Conservation (phyloP, 2,329 filamentous ascomycete genomes). For the Botrytis byssoidea region DNA sequence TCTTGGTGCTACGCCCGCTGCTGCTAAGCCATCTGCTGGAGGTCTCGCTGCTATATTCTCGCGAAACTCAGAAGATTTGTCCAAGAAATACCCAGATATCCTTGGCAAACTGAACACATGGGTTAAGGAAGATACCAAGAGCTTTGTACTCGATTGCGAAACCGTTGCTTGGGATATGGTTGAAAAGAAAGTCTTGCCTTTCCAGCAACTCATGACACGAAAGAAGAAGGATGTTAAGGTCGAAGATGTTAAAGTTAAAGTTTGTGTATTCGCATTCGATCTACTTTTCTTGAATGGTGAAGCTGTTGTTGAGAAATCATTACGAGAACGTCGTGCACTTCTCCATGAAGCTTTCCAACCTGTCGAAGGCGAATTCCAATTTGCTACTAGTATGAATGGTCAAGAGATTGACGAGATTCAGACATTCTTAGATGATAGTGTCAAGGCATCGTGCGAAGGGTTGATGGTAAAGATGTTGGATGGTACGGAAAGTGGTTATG, state of each 20-base stretch:
- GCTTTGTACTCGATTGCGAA: slow-evolving; percentile 98
- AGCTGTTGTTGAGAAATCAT: slow-evolving; percentile 79
- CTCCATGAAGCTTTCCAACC: slow-evolving; percentile 71
- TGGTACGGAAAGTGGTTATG: slow-evolving; percentile 87
- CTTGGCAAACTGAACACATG: slow-evolving; percentile 82
- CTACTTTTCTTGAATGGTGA: slow-evolving; percentile 90
- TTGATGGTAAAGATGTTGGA: slow-evolving; percentile 99
- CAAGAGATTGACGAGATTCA: slow-evolving; percentile 94
- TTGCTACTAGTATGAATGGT: slow-evolving; percentile 83
- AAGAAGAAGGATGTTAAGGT: slow-evolving; percentile 97
- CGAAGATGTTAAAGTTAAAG: slow-evolving; percentile 93
- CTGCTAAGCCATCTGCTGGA: slow-evolving; percentile 51
- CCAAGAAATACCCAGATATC: slow-evolving; percentile 97
- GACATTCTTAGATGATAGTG: slow-evolving; percentile 84
- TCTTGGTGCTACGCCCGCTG: slow-evolving; percentile 57
- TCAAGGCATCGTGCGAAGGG: slow-evolving; percentile 94
- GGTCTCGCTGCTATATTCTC: slow-evolving; percentile 95
- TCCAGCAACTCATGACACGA: slow-evolving; percentile 96
- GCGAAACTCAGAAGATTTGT: slow-evolving; percentile 93
- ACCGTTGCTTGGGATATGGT: slow-evolving; percentile 94
- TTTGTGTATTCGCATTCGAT: slow-evolving; percentile 96
- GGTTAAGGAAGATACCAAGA: slow-evolving; percentile 87
- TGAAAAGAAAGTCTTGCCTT: slow-evolving; percentile 93
- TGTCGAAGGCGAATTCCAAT: slow-evolving; percentile 85
- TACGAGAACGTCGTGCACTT: slow-evolving; percentile 78